Evolutionary conservation across 805 yeast genomes (phyloP).

Genomic region (Yamadazyma nakazawae): DNA sequence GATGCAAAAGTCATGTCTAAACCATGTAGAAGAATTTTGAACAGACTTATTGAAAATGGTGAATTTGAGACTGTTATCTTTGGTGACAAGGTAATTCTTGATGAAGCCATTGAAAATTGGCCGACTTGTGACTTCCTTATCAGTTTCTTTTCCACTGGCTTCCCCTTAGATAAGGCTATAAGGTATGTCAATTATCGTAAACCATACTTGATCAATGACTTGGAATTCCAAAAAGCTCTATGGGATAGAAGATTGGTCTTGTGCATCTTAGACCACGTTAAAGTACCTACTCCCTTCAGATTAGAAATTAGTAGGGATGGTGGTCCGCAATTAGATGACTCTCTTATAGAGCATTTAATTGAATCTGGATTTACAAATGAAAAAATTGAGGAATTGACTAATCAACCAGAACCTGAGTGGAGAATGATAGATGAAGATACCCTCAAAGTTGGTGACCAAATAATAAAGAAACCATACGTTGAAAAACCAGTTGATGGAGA

Average conservation of each 20-base stretch:
- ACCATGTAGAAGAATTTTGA: slow-evolving; percentile 90
- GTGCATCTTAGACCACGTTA: slow-evolving; percentile 67
- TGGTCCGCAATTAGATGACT: slow-evolving; percentile 78
- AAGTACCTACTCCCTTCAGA: slow-evolving; percentile 88
- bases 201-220: slow-evolving; percentile 86
- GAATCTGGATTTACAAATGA: slow-evolving; percentile 35
- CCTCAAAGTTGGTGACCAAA: slow-evolving; percentile 66
- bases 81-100: slow-evolving; percentile 95
- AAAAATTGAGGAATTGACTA: slow-evolving; percentile 60
- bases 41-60: slow-evolving; percentile 83
- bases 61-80: slow-evolving; percentile 96
- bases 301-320: slow-evolving; percentile 93
- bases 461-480: slow-evolving; percentile 84
- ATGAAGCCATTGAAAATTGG: slow-evolving; percentile 95
- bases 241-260: slow-evolving; percentile 96
- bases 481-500: slow-evolving; percentile 99
- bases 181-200: slow-evolving; percentile 82
- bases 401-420: slow-evolving; percentile 75
- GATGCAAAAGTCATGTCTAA: slow-evolving; percentile 93
- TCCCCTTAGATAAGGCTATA: slow-evolving; percentile 94
- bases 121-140: slow-evolving; percentile 96
- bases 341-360: slow-evolving; percentile 47
- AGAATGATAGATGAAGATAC: slow-evolving; percentile 80
- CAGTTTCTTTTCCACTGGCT: slow-evolving; percentile 92
- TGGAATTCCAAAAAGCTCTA: slow-evolving; percentile 85